These are phyloP conservation scores for Termitomyces sp. DNA, from an alignment of 1,284 basidiomycete genomes.

Conservation along the genomic window DNA sequence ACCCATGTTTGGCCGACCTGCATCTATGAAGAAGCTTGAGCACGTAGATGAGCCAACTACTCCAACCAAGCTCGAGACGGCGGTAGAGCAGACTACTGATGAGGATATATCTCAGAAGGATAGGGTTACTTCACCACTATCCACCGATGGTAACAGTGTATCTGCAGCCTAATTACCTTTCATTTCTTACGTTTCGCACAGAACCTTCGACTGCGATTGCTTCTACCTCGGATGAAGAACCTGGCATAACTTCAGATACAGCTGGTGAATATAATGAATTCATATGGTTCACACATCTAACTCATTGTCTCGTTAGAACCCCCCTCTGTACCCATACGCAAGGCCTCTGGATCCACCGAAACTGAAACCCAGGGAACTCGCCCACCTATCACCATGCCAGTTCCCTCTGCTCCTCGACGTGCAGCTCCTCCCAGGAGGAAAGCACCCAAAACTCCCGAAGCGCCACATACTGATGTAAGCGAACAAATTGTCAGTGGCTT, in stretches of 20 bases:
- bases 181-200: slow-evolving; percentile 2
- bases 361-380: slow-evolving; percentile 29
- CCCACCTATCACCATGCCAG: slow-evolving; percentile 56
- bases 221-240: slow-evolving; percentile 2
- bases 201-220: slow-evolving; percentile 1
- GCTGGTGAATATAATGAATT: neutral
- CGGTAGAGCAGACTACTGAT: neutral
- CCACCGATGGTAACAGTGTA: slow-evolving; percentile 5
- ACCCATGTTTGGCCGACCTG: slow-evolving; percentile 58
- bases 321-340: slow-evolving; percentile 15
- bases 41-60: slow-evolving; percentile 17
- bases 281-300: neutral
- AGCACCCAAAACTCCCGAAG: slow-evolving; percentile 39
- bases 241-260: neutral
- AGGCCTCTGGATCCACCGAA: slow-evolving; percentile 27
- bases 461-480: slow-evolving; percentile 16
- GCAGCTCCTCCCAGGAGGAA: slow-evolving; percentile 67
- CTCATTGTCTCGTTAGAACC: neutral
- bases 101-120: neutral
- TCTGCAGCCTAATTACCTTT: neutral
- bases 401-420: slow-evolving; percentile 63
- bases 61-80: neutral
- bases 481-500: slow-evolving; percentile 12
- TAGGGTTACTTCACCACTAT: neutral
- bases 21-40: slow-evolving; percentile 38